Base-by-base conservation (phyloP, 306 rosid species). In the Begonia masoniana region DNA sequence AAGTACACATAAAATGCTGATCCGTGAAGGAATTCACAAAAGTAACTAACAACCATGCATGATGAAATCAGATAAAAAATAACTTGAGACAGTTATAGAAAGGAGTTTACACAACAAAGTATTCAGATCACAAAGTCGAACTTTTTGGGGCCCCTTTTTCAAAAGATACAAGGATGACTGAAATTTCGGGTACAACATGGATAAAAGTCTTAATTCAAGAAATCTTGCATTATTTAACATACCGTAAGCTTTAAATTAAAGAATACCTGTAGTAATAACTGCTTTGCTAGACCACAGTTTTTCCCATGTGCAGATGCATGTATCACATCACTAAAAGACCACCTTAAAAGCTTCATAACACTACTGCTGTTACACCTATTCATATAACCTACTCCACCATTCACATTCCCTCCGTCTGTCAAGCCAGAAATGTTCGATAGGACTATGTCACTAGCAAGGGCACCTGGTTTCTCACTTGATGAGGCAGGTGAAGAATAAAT, bases 281-380 rank as follows among this genome's bases (percentile, higher is more conserved):
- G 72, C 77, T 73, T 64, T 50, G 84, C 94, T 60, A 82, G 85
- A 43, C 43, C 67, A 72, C 58, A 52, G 57, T 84, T 71, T 54
- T 61, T 67, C 45, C 17, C 16, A 14, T 54, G 52, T 24, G 78
- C 81, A 68, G 87, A 84, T 43, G 78, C 81, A 12, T 62, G 71
- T 50, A 88, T 70, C 65, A 84, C 72, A 60, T 84, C 78, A 76
- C 36, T 66, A 67, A 79, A 88, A 53, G 93, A 82, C 75, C 73
- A 51, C 59, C 70, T 76, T 68, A 88, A 71, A 58, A 68, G 36
- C 78, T 63, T 65, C 78, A 15, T 57, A 58, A 50, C 61, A 49
- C 46, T 66, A 10, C 35, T 36, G 56, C 47, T 69, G 9, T 14
- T 56, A 64, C 53, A 48, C 15, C 43, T 60, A 73, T 61, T 60